Percentiles rank a stretch among this genome's conserved stretches.
These are phyloP conservation scores for Chaetomium cochliodes DNA, from an alignment of 495 filamentous ascomycete genomes.

Conservation along the genomic window DNA sequence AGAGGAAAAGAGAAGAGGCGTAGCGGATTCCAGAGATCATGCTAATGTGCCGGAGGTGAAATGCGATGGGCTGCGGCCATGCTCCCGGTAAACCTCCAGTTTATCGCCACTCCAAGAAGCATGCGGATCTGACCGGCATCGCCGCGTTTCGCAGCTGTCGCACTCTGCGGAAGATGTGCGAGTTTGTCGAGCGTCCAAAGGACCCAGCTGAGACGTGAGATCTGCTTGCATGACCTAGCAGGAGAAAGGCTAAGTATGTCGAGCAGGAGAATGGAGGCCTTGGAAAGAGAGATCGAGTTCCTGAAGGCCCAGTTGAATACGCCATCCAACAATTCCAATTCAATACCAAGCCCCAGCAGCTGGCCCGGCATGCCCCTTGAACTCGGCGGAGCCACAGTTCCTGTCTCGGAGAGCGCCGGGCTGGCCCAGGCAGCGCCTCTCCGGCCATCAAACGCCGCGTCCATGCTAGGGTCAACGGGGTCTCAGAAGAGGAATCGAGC, in stretches of 20 bases:
- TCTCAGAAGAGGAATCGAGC: conserved; percentile 1
- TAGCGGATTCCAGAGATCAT: too few relatives aligned
- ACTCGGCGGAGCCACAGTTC: not conserved
- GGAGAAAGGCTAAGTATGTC: not conserved
- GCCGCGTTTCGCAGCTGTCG: not conserved
- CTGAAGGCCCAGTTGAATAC: not conserved
- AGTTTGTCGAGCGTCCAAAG: conserved; percentile 8
- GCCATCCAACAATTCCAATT: not conserved
- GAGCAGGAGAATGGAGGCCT: not conserved
- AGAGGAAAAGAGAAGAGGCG: too few relatives aligned
- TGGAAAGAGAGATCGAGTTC: conserved; percentile 2
- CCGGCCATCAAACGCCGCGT: not conserved
- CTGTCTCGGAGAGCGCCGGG: not conserved
- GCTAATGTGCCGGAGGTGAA: not conserved
- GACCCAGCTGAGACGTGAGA: conserved; percentile 6
- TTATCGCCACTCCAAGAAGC: not conserved
- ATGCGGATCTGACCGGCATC: not conserved
- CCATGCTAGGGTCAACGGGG: not conserved
- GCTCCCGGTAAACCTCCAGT: not conserved
- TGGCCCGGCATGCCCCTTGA: not conserved
- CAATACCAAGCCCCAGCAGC: not conserved
- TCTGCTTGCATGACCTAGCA: not conserved
- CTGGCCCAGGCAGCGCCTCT: not conserved
- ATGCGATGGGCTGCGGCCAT: conserved; percentile 6
- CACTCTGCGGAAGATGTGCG: not conserved